Evolutionary conservation across 139 green algal genomes (phyloP).

Genomic region (Coccomyxa sp.): DNA sequence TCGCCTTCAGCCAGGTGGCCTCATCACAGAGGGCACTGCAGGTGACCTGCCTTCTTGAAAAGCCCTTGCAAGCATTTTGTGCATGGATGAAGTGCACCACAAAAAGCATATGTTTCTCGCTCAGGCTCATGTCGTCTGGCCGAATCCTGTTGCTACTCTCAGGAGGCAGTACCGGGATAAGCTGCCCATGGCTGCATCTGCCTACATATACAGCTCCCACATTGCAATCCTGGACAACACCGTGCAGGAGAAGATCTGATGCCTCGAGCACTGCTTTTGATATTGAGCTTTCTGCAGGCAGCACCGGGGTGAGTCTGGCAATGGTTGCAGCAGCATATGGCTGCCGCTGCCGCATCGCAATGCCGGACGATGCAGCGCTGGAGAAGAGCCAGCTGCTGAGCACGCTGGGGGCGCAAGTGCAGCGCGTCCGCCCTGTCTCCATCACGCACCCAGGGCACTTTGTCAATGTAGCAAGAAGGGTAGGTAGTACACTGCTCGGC

Average conservation of each 20-base stretch:
- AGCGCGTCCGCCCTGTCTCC: slow-evolving; percentile 81
- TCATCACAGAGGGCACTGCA: slow-evolving; percentile 90
- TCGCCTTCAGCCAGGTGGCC: slow-evolving; percentile 54
- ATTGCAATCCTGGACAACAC: slow-evolving; percentile 93
- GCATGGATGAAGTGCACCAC: too few relatives aligned
- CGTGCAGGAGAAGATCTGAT: slow-evolving; percentile 39
- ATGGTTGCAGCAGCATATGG: slow-evolving; percentile 64
- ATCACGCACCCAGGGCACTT: slow-evolving; percentile 93
- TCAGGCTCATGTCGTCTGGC: too few relatives aligned
- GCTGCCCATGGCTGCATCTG: slow-evolving; percentile 69
- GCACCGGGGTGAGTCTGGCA: slow-evolving; percentile 85
- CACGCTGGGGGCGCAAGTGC: slow-evolving; percentile 60
- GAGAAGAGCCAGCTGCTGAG: slow-evolving; percentile 80
- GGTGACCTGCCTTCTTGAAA: slow-evolving; percentile 27
- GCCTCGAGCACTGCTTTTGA: neutral
- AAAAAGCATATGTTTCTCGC: neutral
- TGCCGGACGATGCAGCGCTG: slow-evolving; percentile 89
- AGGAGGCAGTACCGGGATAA: slow-evolving; percentile 74
- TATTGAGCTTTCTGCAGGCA: slow-evolving; percentile 24
- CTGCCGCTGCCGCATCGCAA: slow-evolving; percentile 73
- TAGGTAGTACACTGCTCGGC: too few relatives aligned
- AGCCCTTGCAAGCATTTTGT: neutral
- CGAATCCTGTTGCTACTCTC: slow-evolving; percentile 2
- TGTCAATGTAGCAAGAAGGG: slow-evolving; percentile 80
- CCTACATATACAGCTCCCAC: slow-evolving; percentile 58